A percentile compares a stretch with the other conserved stretches of the same genome.
phyloP scores from a whole-genome alignment of 345 rosid genomes.

The Turritis glabra region DNA sequence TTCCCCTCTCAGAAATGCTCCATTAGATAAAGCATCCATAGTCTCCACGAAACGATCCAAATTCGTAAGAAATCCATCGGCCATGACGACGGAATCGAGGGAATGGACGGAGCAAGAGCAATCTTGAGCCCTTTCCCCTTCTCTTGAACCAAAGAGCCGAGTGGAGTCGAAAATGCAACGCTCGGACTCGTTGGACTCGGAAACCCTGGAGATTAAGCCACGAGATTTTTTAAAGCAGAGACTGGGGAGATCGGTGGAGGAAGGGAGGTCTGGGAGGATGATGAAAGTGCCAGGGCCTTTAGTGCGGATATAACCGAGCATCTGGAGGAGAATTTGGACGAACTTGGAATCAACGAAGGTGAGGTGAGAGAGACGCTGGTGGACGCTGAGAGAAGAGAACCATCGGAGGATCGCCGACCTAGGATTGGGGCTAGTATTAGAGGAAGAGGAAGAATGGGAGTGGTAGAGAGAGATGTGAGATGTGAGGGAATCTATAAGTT shows the following conservation, averaged over 20 bases:
- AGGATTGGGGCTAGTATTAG: slow-evolving; percentile 42
- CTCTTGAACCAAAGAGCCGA: slow-evolving; percentile 64
- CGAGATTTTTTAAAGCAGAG: slow-evolving; percentile 77
- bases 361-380: slow-evolving; percentile 78
- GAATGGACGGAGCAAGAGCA: slow-evolving; percentile 52
- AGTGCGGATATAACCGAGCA: slow-evolving; percentile 61
- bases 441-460: slow-evolving; percentile 43
- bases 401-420: slow-evolving; percentile 78
- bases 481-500: slow-evolving; percentile 76
- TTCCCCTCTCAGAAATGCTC: slow-evolving; percentile 78
- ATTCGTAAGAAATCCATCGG: slow-evolving; percentile 55
- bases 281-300: slow-evolving; percentile 78
- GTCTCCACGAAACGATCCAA: slow-evolving; percentile 64
- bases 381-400: slow-evolving; percentile 76
- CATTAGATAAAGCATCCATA: slow-evolving; percentile 71
- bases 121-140: slow-evolving; percentile 58
- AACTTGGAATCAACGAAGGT: slow-evolving; percentile 64
- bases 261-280: slow-evolving; percentile 81
- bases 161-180: slow-evolving; percentile 56
- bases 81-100: slow-evolving; percentile 65
- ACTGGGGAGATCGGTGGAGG: slow-evolving; percentile 64
- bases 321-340: slow-evolving; percentile 66
- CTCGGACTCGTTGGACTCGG: slow-evolving; percentile 56
- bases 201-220: slow-evolving; percentile 70
- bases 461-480: slow-evolving; percentile 89